These are phyloP conservation scores for Saprolegnia parasitica DNA, from an alignment of 352 stramenopile genomes.

Conservation along the genomic window DNA sequence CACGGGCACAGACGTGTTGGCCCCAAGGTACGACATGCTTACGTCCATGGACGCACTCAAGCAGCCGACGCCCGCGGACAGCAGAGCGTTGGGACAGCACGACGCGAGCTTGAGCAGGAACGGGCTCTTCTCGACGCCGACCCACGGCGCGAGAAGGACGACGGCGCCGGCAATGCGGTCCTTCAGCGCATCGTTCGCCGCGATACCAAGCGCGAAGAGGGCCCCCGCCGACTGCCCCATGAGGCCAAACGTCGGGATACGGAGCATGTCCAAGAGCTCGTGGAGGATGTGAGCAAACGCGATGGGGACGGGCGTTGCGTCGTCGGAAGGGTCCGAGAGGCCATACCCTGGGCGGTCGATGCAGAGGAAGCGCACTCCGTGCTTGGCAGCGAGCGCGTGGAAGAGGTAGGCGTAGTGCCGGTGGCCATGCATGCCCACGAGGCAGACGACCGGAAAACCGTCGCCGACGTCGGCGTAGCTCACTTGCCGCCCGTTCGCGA, in stretches of 20 bases:
- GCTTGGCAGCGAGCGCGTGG: background rate
- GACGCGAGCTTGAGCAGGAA: background rate
- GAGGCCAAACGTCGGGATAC: background rate
- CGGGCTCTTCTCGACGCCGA: slow-evolving; percentile 1
- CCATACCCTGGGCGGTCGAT: slow-evolving; percentile 5
- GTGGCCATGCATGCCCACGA: slow-evolving; percentile 25
- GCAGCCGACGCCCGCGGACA: background rate
- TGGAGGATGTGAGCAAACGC: slow-evolving; percentile 1
- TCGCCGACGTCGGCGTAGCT: slow-evolving; percentile 27
- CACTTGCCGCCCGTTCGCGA: slow-evolving; percentile 15
- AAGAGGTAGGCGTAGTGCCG: slow-evolving; percentile 18
- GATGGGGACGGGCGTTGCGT: background rate
- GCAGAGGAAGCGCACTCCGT: background rate
- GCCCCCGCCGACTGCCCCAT: slow-evolving; percentile 7
- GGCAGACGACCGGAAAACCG: slow-evolving; percentile 22
- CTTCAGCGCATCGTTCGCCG: background rate
- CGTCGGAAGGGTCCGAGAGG: background rate
- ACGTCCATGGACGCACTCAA: slow-evolving; percentile 6
- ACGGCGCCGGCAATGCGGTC: background rate
- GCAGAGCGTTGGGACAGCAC: background rate
- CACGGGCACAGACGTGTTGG: background rate
- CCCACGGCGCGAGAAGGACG: background rate
- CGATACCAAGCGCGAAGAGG: background rate
- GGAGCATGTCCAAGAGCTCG: background rate
- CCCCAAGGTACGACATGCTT: background rate